Conservation (phyloP, 2,329 filamentous ascomycete genomes). For the Macroventuria anomochaeta region DNA sequence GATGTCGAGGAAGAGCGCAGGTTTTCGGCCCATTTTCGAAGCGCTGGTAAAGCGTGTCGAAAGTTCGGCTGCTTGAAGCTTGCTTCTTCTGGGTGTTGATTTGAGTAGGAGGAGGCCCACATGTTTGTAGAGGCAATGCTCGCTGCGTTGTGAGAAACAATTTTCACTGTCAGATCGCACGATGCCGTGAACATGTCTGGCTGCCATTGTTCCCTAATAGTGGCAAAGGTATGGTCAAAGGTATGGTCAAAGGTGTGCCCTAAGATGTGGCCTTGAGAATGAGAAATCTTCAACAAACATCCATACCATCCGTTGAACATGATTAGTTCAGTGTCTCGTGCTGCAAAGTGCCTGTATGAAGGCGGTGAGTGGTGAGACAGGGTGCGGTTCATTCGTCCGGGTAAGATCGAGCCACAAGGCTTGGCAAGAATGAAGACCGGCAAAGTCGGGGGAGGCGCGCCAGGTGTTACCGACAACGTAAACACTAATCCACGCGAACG, state of each 20-base stretch:
- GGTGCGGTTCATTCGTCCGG: constrained; percentile 2
- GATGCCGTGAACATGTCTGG: no score
- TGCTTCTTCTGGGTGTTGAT: neutral
- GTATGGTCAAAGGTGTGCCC: no score
- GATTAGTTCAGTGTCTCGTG: neutral
- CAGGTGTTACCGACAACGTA: constrained; percentile 8
- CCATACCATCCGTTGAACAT: neutral
- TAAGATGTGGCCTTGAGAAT: no score
- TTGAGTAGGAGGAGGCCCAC: neutral
- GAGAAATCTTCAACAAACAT: no score
- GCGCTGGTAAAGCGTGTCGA: neutral
- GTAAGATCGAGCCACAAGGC: neutral
- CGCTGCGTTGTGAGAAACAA: neutral
- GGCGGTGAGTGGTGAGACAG: neutral
- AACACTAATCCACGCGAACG: neutral
- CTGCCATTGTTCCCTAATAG: no score
- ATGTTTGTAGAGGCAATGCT: neutral
- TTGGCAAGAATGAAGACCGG: constrained; percentile 7
- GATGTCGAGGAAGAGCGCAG: neutral
- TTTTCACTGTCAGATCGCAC: neutral
- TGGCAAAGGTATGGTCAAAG: no score
- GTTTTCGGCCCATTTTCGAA: neutral
- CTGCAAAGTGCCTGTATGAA: neutral
- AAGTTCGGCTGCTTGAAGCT: neutral
- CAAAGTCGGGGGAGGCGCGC: constrained; percentile 5